These are phyloP conservation scores for Exsudoporus frostii DNA, from an alignment of 768 basidiomycete genomes.

Conservation along the genomic window DNA sequence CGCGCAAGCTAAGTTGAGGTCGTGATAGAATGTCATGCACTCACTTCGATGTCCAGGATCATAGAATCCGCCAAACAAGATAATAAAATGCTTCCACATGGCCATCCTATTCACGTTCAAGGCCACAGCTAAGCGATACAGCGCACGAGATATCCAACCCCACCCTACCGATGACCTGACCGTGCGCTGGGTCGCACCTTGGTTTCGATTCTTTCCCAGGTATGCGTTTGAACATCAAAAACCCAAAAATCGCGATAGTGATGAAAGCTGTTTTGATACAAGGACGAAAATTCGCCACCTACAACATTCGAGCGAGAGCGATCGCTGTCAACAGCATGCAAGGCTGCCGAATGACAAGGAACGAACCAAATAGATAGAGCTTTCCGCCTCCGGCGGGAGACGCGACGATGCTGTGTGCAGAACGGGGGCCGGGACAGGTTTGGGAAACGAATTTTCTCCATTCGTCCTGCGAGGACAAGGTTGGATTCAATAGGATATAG, in stretches of 20 bases:
- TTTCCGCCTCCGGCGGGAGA: conserved; percentile 81
- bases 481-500: not conserved
- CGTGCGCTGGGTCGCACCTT: conserved; percentile 76
- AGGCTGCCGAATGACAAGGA: too few species aligned
- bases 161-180: conserved; percentile 69
- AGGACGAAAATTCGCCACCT: conserved; percentile 85
- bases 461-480: conserved; percentile 54
- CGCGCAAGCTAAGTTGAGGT: not conserved
- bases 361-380: conserved; percentile 72
- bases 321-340: not conserved
- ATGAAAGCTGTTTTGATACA: conserved; percentile 81
- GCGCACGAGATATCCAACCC: not conserved
- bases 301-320: not conserved
- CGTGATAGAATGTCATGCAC: not conserved
- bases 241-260: conserved; percentile 90
- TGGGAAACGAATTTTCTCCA: conserved; percentile 85
- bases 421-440: conserved; percentile 83
- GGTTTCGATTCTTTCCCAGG: conserved; percentile 89
- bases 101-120: conserved; percentile 59
- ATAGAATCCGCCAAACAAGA: conserved; percentile 89
- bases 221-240: conserved; percentile 74
- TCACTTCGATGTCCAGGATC: conserved; percentile 81
- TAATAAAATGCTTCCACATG: conserved; percentile 82
- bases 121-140: not conserved
- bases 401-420: conserved; percentile 79